phyloP scores from a whole-genome alignment of 2,329 filamentous ascomycete genomes.

The Elsinoe perseae region DNA sequence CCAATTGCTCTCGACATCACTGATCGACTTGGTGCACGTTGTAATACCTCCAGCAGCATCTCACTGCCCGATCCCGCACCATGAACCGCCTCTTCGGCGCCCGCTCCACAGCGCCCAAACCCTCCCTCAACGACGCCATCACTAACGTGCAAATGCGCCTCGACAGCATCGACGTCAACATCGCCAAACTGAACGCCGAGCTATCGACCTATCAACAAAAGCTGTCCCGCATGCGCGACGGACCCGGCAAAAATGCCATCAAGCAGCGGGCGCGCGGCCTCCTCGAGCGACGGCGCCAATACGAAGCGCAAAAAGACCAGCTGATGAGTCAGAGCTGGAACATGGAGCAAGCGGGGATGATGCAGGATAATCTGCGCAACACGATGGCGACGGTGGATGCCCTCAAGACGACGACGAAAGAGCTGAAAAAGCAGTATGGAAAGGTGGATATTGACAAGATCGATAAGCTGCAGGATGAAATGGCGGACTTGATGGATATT shows the following conservation, averaged over 20 bases:
- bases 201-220: conserved; percentile 81
- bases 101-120: conserved; percentile 80
- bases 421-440: conserved; percentile 85
- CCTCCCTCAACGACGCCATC: conserved; percentile 77
- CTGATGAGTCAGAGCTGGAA: conserved; percentile 94
- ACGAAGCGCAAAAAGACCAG: conserved; percentile 90
- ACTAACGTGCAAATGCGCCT: conserved; percentile 74
- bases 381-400: conserved; percentile 97
- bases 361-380: conserved; percentile 98
- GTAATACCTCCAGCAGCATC: background rate
- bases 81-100: conserved; percentile 97
- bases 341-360: conserved; percentile 96
- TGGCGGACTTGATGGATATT: conserved; percentile 95
- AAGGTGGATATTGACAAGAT: conserved; percentile 98
- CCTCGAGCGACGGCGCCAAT: conserved; percentile 85
- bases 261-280: conserved; percentile 93
- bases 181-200: conserved; percentile 85
- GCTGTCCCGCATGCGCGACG: conserved; percentile 87
- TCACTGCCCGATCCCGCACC: conserved; percentile 20
- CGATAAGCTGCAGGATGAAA: conserved; percentile 94
- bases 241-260: conserved; percentile 84
- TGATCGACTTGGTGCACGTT: no score
- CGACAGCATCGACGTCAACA: conserved; percentile 85
- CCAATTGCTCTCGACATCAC: background rate
- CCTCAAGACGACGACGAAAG: conserved; percentile 94